Conservation (phyloP, 1,284 basidiomycete species). For the Coriolopsis trogii region DNA sequence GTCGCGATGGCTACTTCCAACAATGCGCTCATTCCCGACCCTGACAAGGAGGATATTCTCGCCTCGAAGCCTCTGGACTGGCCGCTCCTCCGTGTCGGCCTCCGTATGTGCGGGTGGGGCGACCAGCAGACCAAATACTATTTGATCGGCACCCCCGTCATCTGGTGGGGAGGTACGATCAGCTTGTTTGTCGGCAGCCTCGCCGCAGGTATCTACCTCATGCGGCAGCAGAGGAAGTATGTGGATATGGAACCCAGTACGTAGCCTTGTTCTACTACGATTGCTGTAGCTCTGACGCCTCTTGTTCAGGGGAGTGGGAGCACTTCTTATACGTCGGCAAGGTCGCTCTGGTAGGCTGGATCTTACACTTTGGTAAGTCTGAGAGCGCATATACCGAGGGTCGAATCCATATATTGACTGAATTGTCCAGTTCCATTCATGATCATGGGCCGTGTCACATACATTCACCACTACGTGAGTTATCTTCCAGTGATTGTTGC, state of each 20-base stretch:
- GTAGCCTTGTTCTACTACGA: constrained; percentile 33
- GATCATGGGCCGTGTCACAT: constrained; percentile 94
- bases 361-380: constrained; percentile 86
- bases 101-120: constrained; percentile 98
- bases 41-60: constrained; percentile 97
- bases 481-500: too few species aligned
- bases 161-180: constrained; percentile 86
- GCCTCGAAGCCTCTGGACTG: constrained; percentile 93
- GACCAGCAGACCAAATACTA: constrained; percentile 91
- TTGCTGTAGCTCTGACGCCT: background rate
- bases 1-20: constrained; percentile 99
- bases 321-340: constrained; percentile 95
- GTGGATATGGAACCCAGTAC: constrained; percentile 86
- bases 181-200: constrained; percentile 65
- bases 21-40: constrained; percentile 95
- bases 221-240: constrained; percentile 88
- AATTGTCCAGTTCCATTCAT: constrained; percentile 84
- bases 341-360: constrained; percentile 91
- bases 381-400: too few species aligned
- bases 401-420: too few species aligned
- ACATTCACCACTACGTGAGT: constrained; percentile 85
- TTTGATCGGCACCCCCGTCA: constrained; percentile 88
- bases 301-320: constrained; percentile 77
- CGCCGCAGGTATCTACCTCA: constrained; percentile 70
- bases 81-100: constrained; percentile 88